Percentiles rank a stretch among this genome's conserved stretches.
Conservation (phyloP, 495 filamentous ascomycete genomes). For the Echria macrotheca region DNA sequence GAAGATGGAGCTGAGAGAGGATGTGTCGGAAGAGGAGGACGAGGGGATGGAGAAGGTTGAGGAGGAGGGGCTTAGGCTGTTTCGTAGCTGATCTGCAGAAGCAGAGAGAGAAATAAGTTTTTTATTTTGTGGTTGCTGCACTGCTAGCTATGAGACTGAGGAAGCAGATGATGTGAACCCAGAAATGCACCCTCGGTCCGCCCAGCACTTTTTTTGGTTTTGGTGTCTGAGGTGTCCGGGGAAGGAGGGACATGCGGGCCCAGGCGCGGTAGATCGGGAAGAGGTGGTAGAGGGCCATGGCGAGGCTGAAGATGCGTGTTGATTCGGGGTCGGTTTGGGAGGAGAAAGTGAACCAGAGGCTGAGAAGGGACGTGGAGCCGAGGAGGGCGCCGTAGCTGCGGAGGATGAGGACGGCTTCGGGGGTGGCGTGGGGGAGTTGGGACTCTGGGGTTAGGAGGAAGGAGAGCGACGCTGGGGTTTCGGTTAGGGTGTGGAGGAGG, state of each 20-base stretch:
- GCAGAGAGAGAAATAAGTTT: too few species aligned
- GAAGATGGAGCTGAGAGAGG: slow-evolving; percentile 67
- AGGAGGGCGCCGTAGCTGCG: slow-evolving; percentile 36
- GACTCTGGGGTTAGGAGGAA: slow-evolving; percentile 7
- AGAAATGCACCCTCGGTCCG: slow-evolving; percentile 25
- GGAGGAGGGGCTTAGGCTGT: slow-evolving; percentile 70
- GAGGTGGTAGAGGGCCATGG: slow-evolving; percentile 35
- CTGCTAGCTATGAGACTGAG: slow-evolving; percentile 14
- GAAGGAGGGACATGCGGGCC: too few species aligned
- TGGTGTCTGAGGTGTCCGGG: too few species aligned
- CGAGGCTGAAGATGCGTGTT: slow-evolving; percentile 19
- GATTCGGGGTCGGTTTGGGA: slow-evolving; percentile 15
- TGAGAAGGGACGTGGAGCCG: slow-evolving; percentile 29
- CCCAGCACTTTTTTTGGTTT: slow-evolving; percentile 26
- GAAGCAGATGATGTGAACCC: slow-evolving; percentile 23
- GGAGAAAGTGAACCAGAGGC: slow-evolving; percentile 16
- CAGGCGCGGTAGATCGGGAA: slow-evolving; percentile 35
- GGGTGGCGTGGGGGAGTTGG: slow-evolving; percentile 27
- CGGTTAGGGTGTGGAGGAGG: slow-evolving; percentile 20
- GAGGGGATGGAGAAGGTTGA: slow-evolving; percentile 52
- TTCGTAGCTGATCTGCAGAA: slow-evolving; percentile 57
- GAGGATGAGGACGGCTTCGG: slow-evolving; percentile 32
- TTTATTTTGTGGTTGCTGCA: too few species aligned
- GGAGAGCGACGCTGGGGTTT: slow-evolving; percentile 18
- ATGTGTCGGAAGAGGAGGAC: slow-evolving; percentile 47